These are phyloP conservation scores for Coniella vitis DNA, from an alignment of 2,329 filamentous ascomycete species.

Conservation along the genomic window DNA sequence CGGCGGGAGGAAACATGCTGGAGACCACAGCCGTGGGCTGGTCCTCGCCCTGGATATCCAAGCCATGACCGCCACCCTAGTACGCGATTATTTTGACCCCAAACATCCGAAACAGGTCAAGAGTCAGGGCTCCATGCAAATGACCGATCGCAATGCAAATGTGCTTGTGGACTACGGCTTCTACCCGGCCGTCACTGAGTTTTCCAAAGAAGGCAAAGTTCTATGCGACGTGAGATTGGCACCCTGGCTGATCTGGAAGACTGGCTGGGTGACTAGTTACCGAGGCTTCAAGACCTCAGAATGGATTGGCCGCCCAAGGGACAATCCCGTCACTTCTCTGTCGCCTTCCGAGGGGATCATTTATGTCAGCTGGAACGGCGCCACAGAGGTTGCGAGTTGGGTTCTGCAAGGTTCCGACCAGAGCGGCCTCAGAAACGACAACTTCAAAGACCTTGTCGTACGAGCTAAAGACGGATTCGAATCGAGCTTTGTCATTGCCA, in stretches of 20 bases:
- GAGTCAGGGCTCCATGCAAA: constrained; percentile 13
- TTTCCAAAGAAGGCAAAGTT: constrained; percentile 11
- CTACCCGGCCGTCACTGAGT: constrained; percentile 16
- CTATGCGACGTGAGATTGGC: constrained; percentile 18
- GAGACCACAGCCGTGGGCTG: constrained; percentile 25
- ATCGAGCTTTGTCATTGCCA: constrained; percentile 5
- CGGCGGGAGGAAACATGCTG: constrained; percentile 19
- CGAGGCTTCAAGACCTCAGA: constrained; percentile 16
- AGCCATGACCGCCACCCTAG: constrained; percentile 24
- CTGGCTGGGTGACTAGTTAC: constrained; percentile 17
- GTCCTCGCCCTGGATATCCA: constrained; percentile 24
- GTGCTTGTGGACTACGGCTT: constrained; percentile 18
- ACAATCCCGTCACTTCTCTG: constrained; percentile 6
- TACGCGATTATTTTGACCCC: constrained; percentile 26
- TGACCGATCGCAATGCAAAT: constrained; percentile 1
- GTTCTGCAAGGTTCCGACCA: constrained; percentile 14
- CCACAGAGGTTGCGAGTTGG: constrained; percentile 16
- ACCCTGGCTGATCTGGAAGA: constrained; percentile 12
- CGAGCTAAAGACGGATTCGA: constrained; percentile 16
- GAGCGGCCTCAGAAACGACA: constrained; percentile 1
- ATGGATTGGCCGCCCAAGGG: constrained; percentile 15
- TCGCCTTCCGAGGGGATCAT: constrained; percentile 7
- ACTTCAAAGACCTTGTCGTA: constrained; percentile 8
- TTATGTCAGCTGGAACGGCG: constrained; percentile 20
- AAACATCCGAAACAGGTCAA: constrained; percentile 5